Base-by-base conservation (phyloP, 805 yeast species). In the Crinitomyces ghanaensis region DNA sequence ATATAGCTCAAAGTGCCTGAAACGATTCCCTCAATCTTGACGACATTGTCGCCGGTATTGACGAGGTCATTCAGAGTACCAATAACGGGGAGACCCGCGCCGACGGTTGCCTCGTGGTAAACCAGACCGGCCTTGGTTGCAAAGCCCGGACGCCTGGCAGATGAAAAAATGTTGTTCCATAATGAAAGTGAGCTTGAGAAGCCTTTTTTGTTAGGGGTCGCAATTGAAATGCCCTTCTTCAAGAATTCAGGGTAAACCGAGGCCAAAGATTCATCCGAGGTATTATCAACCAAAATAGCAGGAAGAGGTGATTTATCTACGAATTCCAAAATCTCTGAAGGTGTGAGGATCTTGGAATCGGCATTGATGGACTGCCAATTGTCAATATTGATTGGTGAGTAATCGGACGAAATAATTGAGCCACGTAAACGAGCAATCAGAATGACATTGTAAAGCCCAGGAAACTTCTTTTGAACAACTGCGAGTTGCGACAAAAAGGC, bases 151-250 rank as follows among this genome's bases (percentile, higher is more conserved):
- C 70, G 66, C 25, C 63, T 59, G 22, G 79, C 69, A 33, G 59
- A 58, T 22, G 56, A 51, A 49, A 82, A 82, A 35, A 91, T 73
- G 33, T 69, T 66, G 36, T 82, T 70, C 96, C 97, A 91, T 8
- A 76, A 60, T 16, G 63, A 56, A 41, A 80, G 59, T 36, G 73
- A 78, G 27, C 85, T 68, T 6, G 96, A 85, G 53, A 91, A 91
- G 0, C 93, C 99, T 68, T 91, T 91, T 62, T 91, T 91, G 69
- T 91, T 91, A 46, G 99, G 99, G 28, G 99, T 91, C 13, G 97
- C 98, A 49, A 91, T 74, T 28, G 95, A 84, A 44, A 91, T 75
- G 24, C 95, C 94, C 39, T 66, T 70, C 44, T 68, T 57, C 41
- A 88, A 65, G 49, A 91, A 75, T 25, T 64, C 57, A 28, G 94